Conservation (phyloP, 768 basidiomycete genomes). For the Termitomyces sp. region DNA sequence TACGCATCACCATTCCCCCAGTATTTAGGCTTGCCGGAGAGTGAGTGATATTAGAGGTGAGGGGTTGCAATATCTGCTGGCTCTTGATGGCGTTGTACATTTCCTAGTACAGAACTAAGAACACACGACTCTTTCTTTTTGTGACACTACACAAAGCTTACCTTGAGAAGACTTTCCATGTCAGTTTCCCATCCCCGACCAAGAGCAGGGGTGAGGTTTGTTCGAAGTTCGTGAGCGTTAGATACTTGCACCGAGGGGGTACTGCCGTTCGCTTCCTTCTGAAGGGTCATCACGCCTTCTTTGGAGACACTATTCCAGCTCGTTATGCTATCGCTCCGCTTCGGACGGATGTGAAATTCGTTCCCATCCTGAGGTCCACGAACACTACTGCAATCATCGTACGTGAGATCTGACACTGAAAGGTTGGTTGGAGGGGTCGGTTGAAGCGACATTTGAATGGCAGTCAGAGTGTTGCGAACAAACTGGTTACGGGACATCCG, state of each 20-base stretch:
- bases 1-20: conserved; percentile 55
- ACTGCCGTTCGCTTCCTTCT: conserved; percentile 54
- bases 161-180: conserved; percentile 86
- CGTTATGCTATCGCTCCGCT: conserved; percentile 79
- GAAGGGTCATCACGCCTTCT: conserved; percentile 46
- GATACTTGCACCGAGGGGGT: conserved; percentile 63
- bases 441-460: conserved; percentile 78
- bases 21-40: conserved; percentile 47
- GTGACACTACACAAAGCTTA: conserved; percentile 27
- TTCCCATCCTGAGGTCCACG: conserved; percentile 58
- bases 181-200: conserved; percentile 81
- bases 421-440: conserved; percentile 45
- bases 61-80: conserved; percentile 87
- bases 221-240: conserved; percentile 33
- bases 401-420: conserved; percentile 62
- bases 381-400: conserved; percentile 65
- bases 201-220: conserved; percentile 39
- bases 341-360: conserved; percentile 54
- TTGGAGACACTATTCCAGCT: conserved; percentile 81
- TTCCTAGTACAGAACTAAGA: conserved; percentile 51
- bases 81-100: conserved; percentile 92
- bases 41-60: conserved; percentile 45
- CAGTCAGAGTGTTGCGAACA: conserved; percentile 85
- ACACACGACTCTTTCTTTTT: background rate
- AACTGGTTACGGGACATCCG: conserved; percentile 95